Evolutionary conservation across 2,329 filamentous ascomycete species (phyloP), one percentile per base, ranked within the genome.

Genomic region (Curvularia hawaiiensis): DNA sequence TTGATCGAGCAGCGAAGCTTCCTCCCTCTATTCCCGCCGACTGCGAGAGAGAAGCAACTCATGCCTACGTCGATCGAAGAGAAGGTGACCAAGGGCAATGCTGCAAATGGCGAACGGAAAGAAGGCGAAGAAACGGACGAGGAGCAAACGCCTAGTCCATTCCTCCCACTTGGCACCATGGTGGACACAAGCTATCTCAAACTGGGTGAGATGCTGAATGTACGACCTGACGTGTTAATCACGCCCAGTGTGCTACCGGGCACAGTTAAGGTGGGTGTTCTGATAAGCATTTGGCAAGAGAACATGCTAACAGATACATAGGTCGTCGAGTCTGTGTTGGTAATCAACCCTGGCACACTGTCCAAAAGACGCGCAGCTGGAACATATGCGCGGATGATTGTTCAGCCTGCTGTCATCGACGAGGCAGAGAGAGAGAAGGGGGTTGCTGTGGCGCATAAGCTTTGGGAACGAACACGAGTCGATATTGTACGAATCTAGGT

Each of bases 1-100:
- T 76, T 99, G 18, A 85, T 99, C 56, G 90, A 97, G 77, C 95
- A 98, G 78, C 83, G 93, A 7, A 92, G 95, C 71, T 98, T 93
- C 76, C 92, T 92, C 69, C 95, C 95, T 0, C 78, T 98, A 0
- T 97, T 93, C 71, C 95, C 95, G 6, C 88, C 94, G 0, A 84
- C 88, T 12, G 87, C 90, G 50, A 83, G 92, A 48, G 82, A 85
- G 56, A 85, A 83, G 61, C 77, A 96, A 54, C 87, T 88, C 1
- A 59, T 63, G 9, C 69, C 69, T 20, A 68, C 74, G 0, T 67
- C 66, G 12, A 75, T 79, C 3, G 68, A 72, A 16, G 70, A 73
- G 26, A 74, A 73, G 80, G 63, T 78, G 91, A 62, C 88, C 88
- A 30, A 89, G 86, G 66, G 63, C 3, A 58, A 66, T 84, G 33